phyloP scores from a whole-genome alignment of 768 basidiomycete species.

The Pleurotus tuoliensis region DNA sequence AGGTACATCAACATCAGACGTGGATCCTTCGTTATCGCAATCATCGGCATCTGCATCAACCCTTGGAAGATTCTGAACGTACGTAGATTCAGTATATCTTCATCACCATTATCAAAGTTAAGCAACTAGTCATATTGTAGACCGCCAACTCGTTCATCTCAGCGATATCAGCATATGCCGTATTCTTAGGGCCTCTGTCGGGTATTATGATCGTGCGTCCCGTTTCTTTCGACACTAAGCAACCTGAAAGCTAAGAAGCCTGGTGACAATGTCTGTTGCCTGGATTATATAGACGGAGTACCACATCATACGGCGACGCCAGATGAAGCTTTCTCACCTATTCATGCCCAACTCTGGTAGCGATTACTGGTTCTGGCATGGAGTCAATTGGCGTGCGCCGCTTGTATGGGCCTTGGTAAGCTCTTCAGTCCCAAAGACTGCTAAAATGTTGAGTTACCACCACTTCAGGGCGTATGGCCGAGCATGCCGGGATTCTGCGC shows the following conservation, averaged over 20 bases:
- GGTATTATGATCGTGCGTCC: slow-evolving; percentile 27
- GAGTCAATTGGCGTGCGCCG: slow-evolving; percentile 20
- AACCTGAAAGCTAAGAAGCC: too few species aligned
- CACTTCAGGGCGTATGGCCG: slow-evolving; percentile 23
- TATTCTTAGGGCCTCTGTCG: slow-evolving; percentile 26
- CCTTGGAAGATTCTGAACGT: slow-evolving; percentile 29
- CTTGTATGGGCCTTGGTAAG: slow-evolving; percentile 23
- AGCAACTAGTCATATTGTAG: background rate
- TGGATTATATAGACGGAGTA: slow-evolving; percentile 20
- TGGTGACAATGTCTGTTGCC: too few species aligned
- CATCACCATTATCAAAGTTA: background rate
- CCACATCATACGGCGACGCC: slow-evolving; percentile 20
- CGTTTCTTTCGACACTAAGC: background rate
- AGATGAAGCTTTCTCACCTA: slow-evolving; percentile 24
- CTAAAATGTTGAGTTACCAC: background rate
- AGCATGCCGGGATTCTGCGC: slow-evolving; percentile 24
- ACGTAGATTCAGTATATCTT: background rate
- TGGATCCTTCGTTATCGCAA: slow-evolving; percentile 25
- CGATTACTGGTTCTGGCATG: slow-evolving; percentile 26
- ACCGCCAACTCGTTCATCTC: slow-evolving; percentile 23
- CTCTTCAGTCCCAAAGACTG: background rate
- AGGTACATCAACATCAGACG: slow-evolving; percentile 26
- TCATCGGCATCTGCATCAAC: slow-evolving; percentile 25
- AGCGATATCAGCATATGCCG: slow-evolving; percentile 26
- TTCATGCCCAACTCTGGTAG: slow-evolving; percentile 20